A percentile compares a stretch with the other conserved stretches of the same genome.
phyloP scores from a whole-genome alignment of 805 yeast genomes.

The Ogataea dorogensis region DNA sequence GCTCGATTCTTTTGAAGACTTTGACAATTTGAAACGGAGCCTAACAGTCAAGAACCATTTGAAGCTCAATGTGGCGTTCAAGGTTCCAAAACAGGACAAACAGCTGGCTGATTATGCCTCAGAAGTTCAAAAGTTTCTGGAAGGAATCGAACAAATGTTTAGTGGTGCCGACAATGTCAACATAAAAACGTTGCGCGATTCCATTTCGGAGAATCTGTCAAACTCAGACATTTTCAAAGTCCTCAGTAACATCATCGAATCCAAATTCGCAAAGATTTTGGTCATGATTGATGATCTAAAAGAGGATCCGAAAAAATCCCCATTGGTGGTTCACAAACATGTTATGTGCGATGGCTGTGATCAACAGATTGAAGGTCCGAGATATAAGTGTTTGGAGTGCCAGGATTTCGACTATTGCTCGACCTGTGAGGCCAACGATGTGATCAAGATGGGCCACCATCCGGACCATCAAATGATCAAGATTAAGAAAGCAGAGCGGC shows the following conservation, averaged over 20 bases:
- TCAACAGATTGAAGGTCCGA: slow-evolving; percentile 35
- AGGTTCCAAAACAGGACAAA: neutral
- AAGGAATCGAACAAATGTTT: slow-evolving; percentile 18
- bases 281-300: slow-evolving; percentile 21
- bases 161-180: slow-evolving; percentile 11
- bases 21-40: slow-evolving; percentile 43
- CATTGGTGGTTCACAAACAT: slow-evolving; percentile 17
- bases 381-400: slow-evolving; percentile 54
- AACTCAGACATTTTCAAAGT: slow-evolving; percentile 23
- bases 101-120: slow-evolving; percentile 4
- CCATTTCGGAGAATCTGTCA: slow-evolving; percentile 24
- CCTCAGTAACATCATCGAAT: slow-evolving; percentile 21
- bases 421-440: slow-evolving; percentile 34
- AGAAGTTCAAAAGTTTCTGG: slow-evolving; percentile 15
- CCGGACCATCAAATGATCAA: slow-evolving; percentile 29
- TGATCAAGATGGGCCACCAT: slow-evolving; percentile 19
- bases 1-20: slow-evolving; percentile 41
- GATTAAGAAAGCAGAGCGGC: slow-evolving; percentile 21
- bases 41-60: slow-evolving; percentile 46
- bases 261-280: slow-evolving; percentile 19
- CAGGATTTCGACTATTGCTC: slow-evolving; percentile 53
- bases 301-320: slow-evolving; percentile 4
- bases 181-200: slow-evolving; percentile 17
- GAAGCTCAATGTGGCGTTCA: slow-evolving; percentile 30
- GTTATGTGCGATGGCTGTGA: slow-evolving; percentile 36